Evolutionary conservation across 768 basidiomycete genomes (phyloP), one percentile per base, ranked within the genome.

Genomic region (Calocybe cyanea): DNA sequence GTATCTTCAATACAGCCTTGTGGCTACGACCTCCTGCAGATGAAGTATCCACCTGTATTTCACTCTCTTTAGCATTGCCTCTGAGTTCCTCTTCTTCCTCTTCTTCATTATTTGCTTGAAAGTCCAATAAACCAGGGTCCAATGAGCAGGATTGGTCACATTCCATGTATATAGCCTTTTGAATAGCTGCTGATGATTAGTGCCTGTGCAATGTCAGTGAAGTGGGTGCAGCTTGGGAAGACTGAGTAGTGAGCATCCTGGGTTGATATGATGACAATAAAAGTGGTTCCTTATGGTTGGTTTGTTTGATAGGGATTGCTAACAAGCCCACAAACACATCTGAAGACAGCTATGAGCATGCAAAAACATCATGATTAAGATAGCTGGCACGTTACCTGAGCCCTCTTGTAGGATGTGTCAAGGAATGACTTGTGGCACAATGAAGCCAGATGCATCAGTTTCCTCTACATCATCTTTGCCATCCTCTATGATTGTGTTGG

Each of bases 81-180:
- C 46, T 34, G 20, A 57, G 66, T n/a, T 62, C 63, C 1, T 63
- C 71, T 0, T 69, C 76, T 6, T n/a, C n/a, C n/a, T 73, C 76
- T 13, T 75, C 80, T 17, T 74, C 77, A 2, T 69, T 76, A 14
- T 74, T 76, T 11, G 62, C 56, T 14, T 69, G 62, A 54, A 86
- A 83, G 48, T 85, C 84, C 28, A 85, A 69, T 10, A 78, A 67
- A 6, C 87, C 87, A 0, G 85, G 86, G 57, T 89, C 87, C 53
- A 83, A 69, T 0, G 73, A 67, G 24, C 83, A 78, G 43, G 63
- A 64, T 33, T 76, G 77, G 61, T 88, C 85, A 23, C 85, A 82
- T 55, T 80, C 80, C 2, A 81, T 80, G 59, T 87, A 87, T 4
- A 74, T 68, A 10, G 79, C 79, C 53, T 68, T 81, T 19, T 83